Base-by-base conservation (phyloP, 2,329 filamentous ascomycete genomes). In the Sporothrix phasma region DNA sequence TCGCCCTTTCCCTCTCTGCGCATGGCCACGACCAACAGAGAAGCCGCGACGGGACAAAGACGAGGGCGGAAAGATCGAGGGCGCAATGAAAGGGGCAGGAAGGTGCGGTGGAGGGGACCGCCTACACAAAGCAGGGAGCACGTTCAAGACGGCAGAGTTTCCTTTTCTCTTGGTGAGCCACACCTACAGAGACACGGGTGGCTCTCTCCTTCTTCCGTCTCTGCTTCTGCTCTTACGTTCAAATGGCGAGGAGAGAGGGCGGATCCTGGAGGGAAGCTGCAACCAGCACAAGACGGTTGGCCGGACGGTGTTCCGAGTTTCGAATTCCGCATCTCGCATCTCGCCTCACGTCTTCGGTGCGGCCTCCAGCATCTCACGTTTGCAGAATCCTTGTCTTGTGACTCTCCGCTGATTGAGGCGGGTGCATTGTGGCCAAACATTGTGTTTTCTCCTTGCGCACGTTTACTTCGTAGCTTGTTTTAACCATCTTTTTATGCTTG, bases 401-500 rank as follows among this genome's bases (percentile, higher is more conserved):
- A 15, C 34, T 39, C 51, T 56, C 19, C 19, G n/a, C 24, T 15
- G 8, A 24, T 39, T 56, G 51, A 24, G 51, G 31, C 51, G 8
- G 31, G 26, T 7, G 26, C 19, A 19, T 7, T 15, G 17, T 51
- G 6, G 8, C 17, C 15, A 31, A 24, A 17, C 47, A 13, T 13
- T 3, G 34, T 13, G 6, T 13, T 8, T 26, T 31, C 19, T 34
- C n/a, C 17, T 51, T 24, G 10, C 13, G n/a, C 51, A n/a, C n/a
- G 7, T 56, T 24, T 39, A 11, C 7, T 10, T 13, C 34, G n/a
- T 31, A 15, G 13, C n/a, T 24, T 24, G n/a, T 51, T 39, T 37
- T 47, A 61, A 46, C 56, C 56, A 45, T 59, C 17, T 45, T 61
- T 61, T 61, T 59, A 49, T 47, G 29, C 58, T 61, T 61, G 58